These are phyloP conservation scores for Trapa incisa DNA, from an alignment of 345 rosid genomes.

Conservation along the genomic window DNA sequence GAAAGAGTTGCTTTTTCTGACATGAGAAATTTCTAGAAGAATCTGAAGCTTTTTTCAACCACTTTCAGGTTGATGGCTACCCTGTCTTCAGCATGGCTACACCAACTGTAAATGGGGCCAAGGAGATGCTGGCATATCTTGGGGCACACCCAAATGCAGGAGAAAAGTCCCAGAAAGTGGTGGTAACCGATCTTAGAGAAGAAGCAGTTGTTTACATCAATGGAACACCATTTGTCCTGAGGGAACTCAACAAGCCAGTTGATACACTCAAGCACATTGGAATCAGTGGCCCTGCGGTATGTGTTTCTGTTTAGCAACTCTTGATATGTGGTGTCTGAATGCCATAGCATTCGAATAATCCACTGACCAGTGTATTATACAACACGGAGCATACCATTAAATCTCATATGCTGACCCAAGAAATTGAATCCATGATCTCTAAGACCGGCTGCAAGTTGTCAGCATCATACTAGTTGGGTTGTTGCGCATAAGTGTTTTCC, in stretches of 20 bases:
- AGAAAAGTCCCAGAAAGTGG: constrained; percentile 40
- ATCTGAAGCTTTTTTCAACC: constrained; percentile 6
- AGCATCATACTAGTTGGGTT: too few species aligned
- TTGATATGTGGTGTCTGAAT: too few species aligned
- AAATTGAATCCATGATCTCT: too few species aligned
- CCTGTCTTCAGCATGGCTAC: constrained; percentile 98
- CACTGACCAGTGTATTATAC: too few species aligned
- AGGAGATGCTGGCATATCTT: constrained; percentile 73
- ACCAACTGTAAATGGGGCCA: constrained; percentile 76
- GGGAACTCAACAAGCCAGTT: constrained; percentile 86
- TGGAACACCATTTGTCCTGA: constrained; percentile 81
- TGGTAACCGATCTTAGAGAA: constrained; percentile 82
- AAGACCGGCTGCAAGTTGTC: too few species aligned
- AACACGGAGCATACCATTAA: too few species aligned
- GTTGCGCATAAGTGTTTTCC: too few species aligned
- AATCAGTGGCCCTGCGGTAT: constrained; percentile 77
- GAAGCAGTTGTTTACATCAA: constrained; percentile 90
- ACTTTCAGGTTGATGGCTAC: constrained; percentile 64
- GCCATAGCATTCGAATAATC: too few species aligned
- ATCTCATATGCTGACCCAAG: too few species aligned
- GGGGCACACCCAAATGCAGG: constrained; percentile 49
- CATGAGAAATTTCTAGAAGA: not conserved
- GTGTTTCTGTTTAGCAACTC: constrained; percentile 6
- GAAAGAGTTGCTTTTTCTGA: not conserved
- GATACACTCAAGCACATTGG: constrained; percentile 90